Evolutionary conservation across 768 basidiomycete genomes (phyloP), one percentile per base, ranked within the genome.

Genomic region (Auricularia auricula-judae): DNA sequence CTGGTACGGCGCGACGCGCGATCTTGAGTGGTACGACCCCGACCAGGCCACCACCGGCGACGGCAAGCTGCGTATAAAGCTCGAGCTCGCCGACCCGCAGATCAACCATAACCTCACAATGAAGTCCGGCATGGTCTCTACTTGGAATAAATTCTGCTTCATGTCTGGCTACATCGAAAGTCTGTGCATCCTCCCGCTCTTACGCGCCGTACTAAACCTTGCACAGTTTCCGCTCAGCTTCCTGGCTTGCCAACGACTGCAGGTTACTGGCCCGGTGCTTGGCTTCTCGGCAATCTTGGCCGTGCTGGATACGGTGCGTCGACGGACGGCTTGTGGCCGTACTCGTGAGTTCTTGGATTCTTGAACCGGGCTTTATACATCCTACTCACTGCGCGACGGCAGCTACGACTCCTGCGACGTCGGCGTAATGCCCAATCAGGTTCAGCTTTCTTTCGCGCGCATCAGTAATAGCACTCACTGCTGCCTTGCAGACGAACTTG

Each of bases 221-320:
- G 69, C 2, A 64, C 71, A 16, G 84, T 88, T 2, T 82, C 80
- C 21, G 70, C 92, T 21, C 90, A 87, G 71, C 72, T 92, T 68
- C 90, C 91, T 21, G 91, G 90, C 4, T 73, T 77, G 10, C 76
- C 81, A 1, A 67, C 70, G 47, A 78, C 80, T 14, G 82, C 87
- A 11, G 93, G 93, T 5, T 79, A 91, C 66, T 72, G 72, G 72
- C 71, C 71, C 14, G 69, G 67, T 14, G 64, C 62, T 1, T 69
- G 66, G 67, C 66, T 66, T 43, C 65, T 71, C 65, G 70, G 69
- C n/a, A 67, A 66, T 54, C 66, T 67, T 16, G 68, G 68, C 21
- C 59, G 68, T 21, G 73, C 79, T 2, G 79, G 79, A 4, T 78
- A 78, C 68, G 79, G 79, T 11, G 77, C 76, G 0, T 74, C 78